Evolutionary conservation across 257 asterid genomes (phyloP), one percentile per base, ranked within the genome.

Genomic region (Capsicum pubescens): DNA sequence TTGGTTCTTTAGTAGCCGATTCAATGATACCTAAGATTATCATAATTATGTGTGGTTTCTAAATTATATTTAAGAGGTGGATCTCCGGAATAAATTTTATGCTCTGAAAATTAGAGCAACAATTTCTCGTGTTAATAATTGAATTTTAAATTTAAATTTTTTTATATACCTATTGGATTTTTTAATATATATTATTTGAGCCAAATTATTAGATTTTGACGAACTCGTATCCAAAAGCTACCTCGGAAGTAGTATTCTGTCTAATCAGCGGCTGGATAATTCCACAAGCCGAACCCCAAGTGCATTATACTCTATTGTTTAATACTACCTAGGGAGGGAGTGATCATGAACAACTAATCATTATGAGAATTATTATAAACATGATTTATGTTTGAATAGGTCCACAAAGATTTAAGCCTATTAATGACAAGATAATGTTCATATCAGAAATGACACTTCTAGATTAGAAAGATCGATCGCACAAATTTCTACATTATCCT

Each of bases 311-410:
- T 26, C 32, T 26, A 14, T 26, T 14, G 63, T 54, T 52, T 21
- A 7, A 52, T 76, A 26, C 14, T 26, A 26, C 32, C 32, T 1
- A n/a, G n/a, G 9, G 8, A 26, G 63, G 64, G 50, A 26, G 1
- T 76, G 14, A 76, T 39, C 44, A 39, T 76, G 81, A 52, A 52
- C 21, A 26, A 50, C 21, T 76, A 76, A 76, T 13, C 81, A 26
- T 54, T 54, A 54, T 26, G 48, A 76, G 48, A 76, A 76, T 8
- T 14, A 77, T 36, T 54, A 77, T 26, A 54, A 11, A 26, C 21
- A 26, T 52, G 13, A 39, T 68, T 7, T 3, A 14, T 76, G 9
- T 52, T 50, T 76, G 63, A 76, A 52, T 74, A 52, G 59, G 39
- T n/a, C 10, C 21, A 74, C 81, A 21, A 21, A 48, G 46, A 1